Percentiles rank a stretch among this genome's conserved stretches.
These are phyloP conservation scores for Lentithecium fluviatile DNA, from an alignment of 495 filamentous ascomycete genomes.

Conservation along the genomic window DNA sequence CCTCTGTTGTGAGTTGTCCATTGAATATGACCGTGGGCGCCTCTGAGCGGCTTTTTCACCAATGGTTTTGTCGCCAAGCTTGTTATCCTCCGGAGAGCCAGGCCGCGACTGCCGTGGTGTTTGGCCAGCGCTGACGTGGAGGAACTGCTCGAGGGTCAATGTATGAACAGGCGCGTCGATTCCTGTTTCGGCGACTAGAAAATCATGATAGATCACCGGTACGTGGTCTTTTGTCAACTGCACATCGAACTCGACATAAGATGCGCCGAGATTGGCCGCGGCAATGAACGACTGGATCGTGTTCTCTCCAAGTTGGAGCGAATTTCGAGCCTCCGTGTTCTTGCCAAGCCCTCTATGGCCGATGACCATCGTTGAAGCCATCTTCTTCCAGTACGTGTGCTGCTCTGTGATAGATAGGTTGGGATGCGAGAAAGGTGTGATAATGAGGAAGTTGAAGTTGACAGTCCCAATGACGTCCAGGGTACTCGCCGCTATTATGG, in stretches of 20 bases:
- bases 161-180: conserved; percentile 97
- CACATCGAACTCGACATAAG: conserved; percentile 91
- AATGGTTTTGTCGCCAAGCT: conserved; percentile 9
- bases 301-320: conserved; percentile 93
- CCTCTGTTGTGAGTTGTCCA: conserved; percentile 48
- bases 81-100: conserved; percentile 45
- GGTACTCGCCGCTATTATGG: conserved; percentile 76
- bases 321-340: conserved; percentile 76
- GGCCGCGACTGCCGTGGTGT: conserved; percentile 47
- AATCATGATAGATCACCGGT: conserved; percentile 98
- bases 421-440: conserved; percentile 91
- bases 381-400: conserved; percentile 93
- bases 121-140: conserved; percentile 71
- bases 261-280: conserved; percentile 87
- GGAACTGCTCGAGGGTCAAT: conserved; percentile 89
- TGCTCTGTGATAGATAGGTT: conserved; percentile 87
- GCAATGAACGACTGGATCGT: conserved; percentile 87
- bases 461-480: conserved; percentile 90
- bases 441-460: conserved; percentile 93
- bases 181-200: conserved; percentile 96
- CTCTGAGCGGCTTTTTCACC: conserved; percentile 10
- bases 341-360: conserved; percentile 93
- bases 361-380: conserved; percentile 82
- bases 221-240: conserved; percentile 98
- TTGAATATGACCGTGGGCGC: conserved; percentile 39